Base-by-base conservation (phyloP, 2,329 filamentous ascomycete genomes). In the Fusarium sp. region DNA sequence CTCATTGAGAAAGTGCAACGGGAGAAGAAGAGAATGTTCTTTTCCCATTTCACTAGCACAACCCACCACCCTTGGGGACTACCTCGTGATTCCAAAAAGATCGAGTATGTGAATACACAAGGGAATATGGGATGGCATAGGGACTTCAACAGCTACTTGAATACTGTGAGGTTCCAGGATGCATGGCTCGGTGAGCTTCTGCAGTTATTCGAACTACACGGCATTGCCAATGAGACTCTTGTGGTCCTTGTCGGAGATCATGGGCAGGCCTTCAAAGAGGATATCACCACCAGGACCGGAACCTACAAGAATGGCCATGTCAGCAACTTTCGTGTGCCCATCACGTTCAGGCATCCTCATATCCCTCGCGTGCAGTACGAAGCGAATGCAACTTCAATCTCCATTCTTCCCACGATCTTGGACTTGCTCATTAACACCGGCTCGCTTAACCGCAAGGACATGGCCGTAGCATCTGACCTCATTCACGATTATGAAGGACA, bases 31-130 rank as follows among this genome's bases (percentile, higher is more conserved):
- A 76, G 81, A 30, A 69, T 82, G 38, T 82, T 82, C 57, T 65
- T 82, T 32, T 77, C 79, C 9, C 81, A 82, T 56, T 74, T 82
- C 9, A 82, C 81, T 9, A 81, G 80, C 68, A 82, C 80, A 15
- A 79, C 78, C 1, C 80, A 82, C 43, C 80, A 82, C 40, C 78
- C 80, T 3, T 82, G 73, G 73, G 46, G 62, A 2, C 43, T 67
- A 5, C 74, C 74, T 1, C 9, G 19, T 6, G 28, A 50, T 10
- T 76, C 79, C 35, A 64, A 79, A 5, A 54, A 61, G 28, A 44
- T 28, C 4, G 35, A 72, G 5, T 76, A 76, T 50, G 42, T 76
- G 8, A 50, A 56, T 19, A 60, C 64, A 5, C 60, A 77, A 16
- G 79, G 80, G 37, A 70, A 64, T 2, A 77, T 76, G 33, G 64